Conservation (phyloP, 2,329 filamentous ascomycete species). For the Penicillium sp. region DNA sequence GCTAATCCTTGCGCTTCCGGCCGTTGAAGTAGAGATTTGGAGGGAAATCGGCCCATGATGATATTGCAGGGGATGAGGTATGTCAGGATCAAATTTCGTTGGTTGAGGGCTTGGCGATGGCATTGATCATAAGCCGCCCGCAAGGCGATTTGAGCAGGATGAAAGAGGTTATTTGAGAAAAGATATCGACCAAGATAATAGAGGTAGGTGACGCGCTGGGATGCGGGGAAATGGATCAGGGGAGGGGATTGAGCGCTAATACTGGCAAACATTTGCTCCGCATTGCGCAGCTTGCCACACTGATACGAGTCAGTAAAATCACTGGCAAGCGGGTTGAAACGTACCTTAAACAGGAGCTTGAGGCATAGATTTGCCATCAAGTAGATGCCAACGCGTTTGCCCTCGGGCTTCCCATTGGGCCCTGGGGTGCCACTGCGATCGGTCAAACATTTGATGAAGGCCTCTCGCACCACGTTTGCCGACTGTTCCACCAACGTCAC, state of each 20-base stretch:
- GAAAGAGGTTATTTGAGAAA: slow-evolving; percentile 81
- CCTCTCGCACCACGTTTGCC: slow-evolving; percentile 84
- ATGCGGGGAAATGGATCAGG: slow-evolving; percentile 75
- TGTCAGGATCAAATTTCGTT: slow-evolving; percentile 76
- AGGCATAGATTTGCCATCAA: slow-evolving; percentile 88
- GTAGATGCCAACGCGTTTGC: slow-evolving; percentile 86
- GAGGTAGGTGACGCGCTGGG: slow-evolving; percentile 86
- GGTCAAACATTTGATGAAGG: slow-evolving; percentile 85
- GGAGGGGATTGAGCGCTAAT: slow-evolving; percentile 82
- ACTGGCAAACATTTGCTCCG: slow-evolving; percentile 85
- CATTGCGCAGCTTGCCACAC: slow-evolving; percentile 79
- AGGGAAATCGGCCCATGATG: slow-evolving; percentile 80
- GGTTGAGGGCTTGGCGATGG: slow-evolving; percentile 57
- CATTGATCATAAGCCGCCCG: slow-evolving; percentile 80
- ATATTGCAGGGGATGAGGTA: slow-evolving; percentile 83
- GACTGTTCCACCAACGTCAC: slow-evolving; percentile 83
- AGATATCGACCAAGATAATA: slow-evolving; percentile 93
- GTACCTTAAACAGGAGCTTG: slow-evolving; percentile 79
- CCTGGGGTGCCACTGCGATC: slow-evolving; percentile 69
- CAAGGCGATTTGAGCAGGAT: slow-evolving; percentile 71
- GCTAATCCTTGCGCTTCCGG: slow-evolving; percentile 68
- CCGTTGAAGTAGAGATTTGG: slow-evolving; percentile 62
- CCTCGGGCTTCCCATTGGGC: slow-evolving; percentile 67
- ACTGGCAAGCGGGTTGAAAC: slow-evolving; percentile 20
- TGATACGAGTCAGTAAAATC: slow-evolving; percentile 30